phyloP scores from a whole-genome alignment of 768 basidiomycete species.

The Hygrophoropsis aurantiaca region DNA sequence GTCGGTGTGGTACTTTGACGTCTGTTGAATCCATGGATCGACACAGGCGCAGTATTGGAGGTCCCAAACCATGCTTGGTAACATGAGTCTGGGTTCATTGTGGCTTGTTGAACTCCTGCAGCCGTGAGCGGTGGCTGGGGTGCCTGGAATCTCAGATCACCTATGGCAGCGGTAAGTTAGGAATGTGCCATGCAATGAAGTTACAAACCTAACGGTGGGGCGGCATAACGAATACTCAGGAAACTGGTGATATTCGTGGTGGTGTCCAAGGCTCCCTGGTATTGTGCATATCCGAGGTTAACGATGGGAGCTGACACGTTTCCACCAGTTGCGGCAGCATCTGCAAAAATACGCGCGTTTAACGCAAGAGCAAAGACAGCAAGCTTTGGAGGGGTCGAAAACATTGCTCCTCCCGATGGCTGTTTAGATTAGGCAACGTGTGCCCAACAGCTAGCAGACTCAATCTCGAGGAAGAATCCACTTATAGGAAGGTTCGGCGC shows the following conservation, averaged over 20 bases:
- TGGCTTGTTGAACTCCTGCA: constrained; percentile 24
- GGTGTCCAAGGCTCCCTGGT: constrained; percentile 25
- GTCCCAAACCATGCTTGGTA: constrained; percentile 15
- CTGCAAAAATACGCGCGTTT: neutral
- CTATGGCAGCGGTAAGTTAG: constrained; percentile 5
- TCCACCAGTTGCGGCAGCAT: too few species aligned
- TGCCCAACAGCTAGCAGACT: too few species aligned
- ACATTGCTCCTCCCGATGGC: too few species aligned
- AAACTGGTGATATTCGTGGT: constrained; percentile 22
- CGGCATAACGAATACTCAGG: constrained; percentile 44
- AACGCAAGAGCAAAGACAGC: too few species aligned
- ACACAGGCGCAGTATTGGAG: constrained; percentile 6
- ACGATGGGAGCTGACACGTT: constrained; percentile 11
- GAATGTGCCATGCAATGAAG: neutral
- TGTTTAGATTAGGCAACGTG: too few species aligned
- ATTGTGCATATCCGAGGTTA: constrained; percentile 29
- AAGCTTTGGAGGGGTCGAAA: too few species aligned
- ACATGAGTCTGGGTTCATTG: constrained; percentile 23
- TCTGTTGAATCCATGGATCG: constrained; percentile 2
- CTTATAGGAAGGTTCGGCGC: too few species aligned
- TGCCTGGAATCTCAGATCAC: constrained; percentile 24
- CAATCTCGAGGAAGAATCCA: too few species aligned
- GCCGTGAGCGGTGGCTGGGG: constrained; percentile 21
- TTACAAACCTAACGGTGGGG: constrained; percentile 41
- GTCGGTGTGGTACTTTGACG: constrained; percentile 5